Base-by-base conservation (phyloP, 2,329 filamentous ascomycete genomes). In the Sporothrix globosa region DNA sequence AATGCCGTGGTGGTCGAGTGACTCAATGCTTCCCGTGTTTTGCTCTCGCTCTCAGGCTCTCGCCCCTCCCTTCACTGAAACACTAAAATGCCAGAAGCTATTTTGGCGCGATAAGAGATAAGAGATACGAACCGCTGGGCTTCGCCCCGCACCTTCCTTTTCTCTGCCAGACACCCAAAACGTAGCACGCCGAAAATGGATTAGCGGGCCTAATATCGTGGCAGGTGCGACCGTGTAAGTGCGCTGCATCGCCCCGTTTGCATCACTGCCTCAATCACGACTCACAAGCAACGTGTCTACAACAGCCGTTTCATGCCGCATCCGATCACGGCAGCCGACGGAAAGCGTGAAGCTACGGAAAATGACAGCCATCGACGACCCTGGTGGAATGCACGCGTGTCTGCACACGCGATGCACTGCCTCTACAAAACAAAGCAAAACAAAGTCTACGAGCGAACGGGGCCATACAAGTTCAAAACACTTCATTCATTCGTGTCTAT, bases 61-160 rank as follows among this genome's bases (percentile, higher is more conserved):
- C 54, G 24, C 13, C 27, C 17, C 27, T 34, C 56, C 58, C 68
- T 41, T 50, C 60, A 48, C 60, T 69, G 60, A 66, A 46, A 54
- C 58, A 53, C 56, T 69, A 50, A 60, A 54, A 60, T 63, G 58
- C 58, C 48, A 34, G 44, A 54, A 65, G 68, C 68, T 69, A n/a
- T 69, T 44, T 54, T 53, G 48, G 52, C 56, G 58, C 58, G 68
- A 65, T 69, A 69, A 69, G 68, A 56, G 68, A 69, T 69, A 66
- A 69, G 68, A 39, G 11, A 21, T 10, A 10, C 30, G 19, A n/a
- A 7, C 34, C 34, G 34, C 34, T 34, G 34, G 34, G n/a, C 65
- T 54, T n/a, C 65, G 65, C 65, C 65, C 50, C 65, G 65, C 65
- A 44, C 48, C 11, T 67, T 56, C 39, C 53, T 58, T 9, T 58